Base-by-base conservation (phyloP, 306 rosid species). In the Cucurbita ficifolia region DNA sequence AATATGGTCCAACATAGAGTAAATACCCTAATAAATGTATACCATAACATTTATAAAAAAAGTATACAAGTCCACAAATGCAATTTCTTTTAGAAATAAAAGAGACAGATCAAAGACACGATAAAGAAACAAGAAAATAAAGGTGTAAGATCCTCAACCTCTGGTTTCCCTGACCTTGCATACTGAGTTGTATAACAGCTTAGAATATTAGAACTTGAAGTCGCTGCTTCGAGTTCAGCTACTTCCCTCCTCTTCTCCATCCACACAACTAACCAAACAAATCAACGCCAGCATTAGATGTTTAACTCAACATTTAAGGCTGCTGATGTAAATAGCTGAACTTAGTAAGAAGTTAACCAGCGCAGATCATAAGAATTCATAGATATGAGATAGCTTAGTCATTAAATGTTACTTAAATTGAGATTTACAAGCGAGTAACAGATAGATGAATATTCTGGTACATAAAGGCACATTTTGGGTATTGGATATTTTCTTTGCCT, bases 1-100 rank as follows among this genome's bases (percentile, higher is more conserved):
- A 70, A 70, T 49, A 70, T 63, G 74, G 74, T 70, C 74, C 74
- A 70, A 70, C 74, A 70, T 70, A 48, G 57, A 70, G 74, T 70
- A 70, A 70, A 70, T 70, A 70, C 59, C 74, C 74, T 70, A 49
- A 16, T 70, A 70, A 70, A 48, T 70, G 74, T 70, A 29, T 33
- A 49, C 74, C 57, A 29, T 49, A 70, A 49, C 46, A 70, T 49
- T 50, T 70, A 42, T 70, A 70, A 49, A 70, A 70, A 24, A 70
- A 29, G 33, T 16, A 49, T 70, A 49, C 45, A 24, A 70, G 73
- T 68, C 73, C 73, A 48, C 56, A 68, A 56, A 68, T 68, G 73
- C 54, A 49, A 35, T 70, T 49, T 70, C 29, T 70, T 49, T 49
- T 49, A 3, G 24, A 70, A 70, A 29, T 70, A 49, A 49, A 70